phyloP scores from a whole-genome alignment of 139 green algal genomes.

The Deuterostichococcus epilithicus region DNA sequence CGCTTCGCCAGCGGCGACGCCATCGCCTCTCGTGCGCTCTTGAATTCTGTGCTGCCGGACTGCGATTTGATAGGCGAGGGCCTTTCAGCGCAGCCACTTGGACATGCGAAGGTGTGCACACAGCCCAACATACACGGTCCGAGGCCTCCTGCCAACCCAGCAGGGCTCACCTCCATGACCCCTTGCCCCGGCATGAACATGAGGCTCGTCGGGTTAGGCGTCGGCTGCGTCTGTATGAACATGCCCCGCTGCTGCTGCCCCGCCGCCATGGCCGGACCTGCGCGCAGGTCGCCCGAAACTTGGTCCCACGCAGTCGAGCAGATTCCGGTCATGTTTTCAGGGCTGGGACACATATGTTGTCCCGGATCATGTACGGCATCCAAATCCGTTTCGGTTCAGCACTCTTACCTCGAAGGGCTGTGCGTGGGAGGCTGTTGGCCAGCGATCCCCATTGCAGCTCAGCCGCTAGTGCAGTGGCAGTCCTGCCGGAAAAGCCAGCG shows the following conservation, averaged over 20 bases:
- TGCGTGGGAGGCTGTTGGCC: neutral
- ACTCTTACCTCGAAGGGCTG: neutral
- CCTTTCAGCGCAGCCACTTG: too few species aligned
- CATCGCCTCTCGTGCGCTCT: conserved; percentile 73
- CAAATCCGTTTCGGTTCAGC: too few species aligned
- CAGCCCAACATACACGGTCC: neutral
- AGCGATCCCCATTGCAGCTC: neutral
- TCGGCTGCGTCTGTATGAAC: conserved; percentile 97
- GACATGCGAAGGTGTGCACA: neutral
- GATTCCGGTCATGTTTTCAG: too few species aligned
- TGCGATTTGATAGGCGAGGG: neutral
- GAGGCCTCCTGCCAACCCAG: neutral
- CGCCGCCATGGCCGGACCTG: neutral
- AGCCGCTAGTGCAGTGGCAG: too few species aligned
- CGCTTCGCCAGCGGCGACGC: conserved; percentile 83
- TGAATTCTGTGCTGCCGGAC: conserved; percentile 61
- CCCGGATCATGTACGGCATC: too few species aligned
- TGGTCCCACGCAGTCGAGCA: too few species aligned
- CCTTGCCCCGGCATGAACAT: conserved; percentile 93
- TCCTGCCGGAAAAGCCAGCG: neutral
- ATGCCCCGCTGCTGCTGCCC: conserved; percentile 54
- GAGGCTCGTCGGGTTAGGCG: conserved; percentile 91
- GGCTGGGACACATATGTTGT: too few species aligned
- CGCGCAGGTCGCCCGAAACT: too few species aligned
- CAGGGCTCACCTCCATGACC: conserved; percentile 59